These are phyloP conservation scores for Lanmaoa pseudosensibilis DNA, from an alignment of 768 basidiomycete species.

Conservation along the genomic window DNA sequence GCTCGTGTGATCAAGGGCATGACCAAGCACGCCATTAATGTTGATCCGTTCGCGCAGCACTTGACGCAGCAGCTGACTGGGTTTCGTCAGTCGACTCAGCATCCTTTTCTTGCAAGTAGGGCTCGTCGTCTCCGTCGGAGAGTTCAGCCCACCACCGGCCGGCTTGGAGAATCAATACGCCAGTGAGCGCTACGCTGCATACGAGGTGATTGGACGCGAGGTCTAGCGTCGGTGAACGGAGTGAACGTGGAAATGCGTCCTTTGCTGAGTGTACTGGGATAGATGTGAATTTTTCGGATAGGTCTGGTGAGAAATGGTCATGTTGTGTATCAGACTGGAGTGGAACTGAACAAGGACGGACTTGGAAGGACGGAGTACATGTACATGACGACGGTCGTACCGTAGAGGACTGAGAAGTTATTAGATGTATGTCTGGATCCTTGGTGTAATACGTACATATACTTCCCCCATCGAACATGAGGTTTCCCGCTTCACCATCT, in stretches of 20 bases:
- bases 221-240: slow-evolving; percentile 67
- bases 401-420: slow-evolving; percentile 65
- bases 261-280: slow-evolving; percentile 52
- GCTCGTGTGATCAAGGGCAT: neutral
- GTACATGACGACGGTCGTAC: slow-evolving; percentile 70
- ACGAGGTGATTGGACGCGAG: slow-evolving; percentile 83
- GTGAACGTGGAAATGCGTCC: slow-evolving; percentile 60
- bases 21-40: slow-evolving; percentile 9
- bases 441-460: slow-evolving; percentile 58
- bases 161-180: slow-evolving; percentile 81
- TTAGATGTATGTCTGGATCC: neutral
- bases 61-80: slow-evolving; percentile 1
- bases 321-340: slow-evolving; percentile 4
- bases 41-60: slow-evolving; percentile 4
- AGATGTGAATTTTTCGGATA: slow-evolving; percentile 57
- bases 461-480: slow-evolving; percentile 92
- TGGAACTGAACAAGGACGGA: slow-evolving; percentile 37
- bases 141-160: slow-evolving; percentile 85
- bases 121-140: slow-evolving; percentile 58
- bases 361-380: slow-evolving; percentile 77
- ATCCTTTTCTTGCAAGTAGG: slow-evolving; percentile 31
- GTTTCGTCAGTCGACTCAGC: slow-evolving; percentile 16
- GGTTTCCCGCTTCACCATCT: slow-evolving; percentile 75
- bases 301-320: slow-evolving; percentile 39
- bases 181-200: slow-evolving; percentile 84